A percentile compares a stretch with the other conserved stretches of the same genome.
phyloP scores from a whole-genome alignment of 768 basidiomycete species.

The Lentinus tigrinus region DNA sequence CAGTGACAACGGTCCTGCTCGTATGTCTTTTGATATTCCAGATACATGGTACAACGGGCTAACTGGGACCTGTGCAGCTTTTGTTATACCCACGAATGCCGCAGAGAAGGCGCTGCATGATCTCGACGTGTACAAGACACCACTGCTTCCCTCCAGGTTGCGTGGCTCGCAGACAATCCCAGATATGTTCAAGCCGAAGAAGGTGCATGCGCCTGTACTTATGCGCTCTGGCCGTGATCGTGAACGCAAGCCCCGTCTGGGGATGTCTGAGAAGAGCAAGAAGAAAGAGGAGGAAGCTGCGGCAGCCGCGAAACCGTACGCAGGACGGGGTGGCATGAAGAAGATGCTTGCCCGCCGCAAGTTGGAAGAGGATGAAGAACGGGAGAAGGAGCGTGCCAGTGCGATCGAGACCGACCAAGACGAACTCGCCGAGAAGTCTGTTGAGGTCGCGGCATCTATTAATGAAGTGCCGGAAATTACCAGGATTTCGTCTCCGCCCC shows the following conservation, averaged over 20 bases:
- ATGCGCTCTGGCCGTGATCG: slow-evolving; percentile 67
- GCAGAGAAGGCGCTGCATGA: slow-evolving; percentile 71
- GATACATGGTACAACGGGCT: not conserved
- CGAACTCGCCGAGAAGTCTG: slow-evolving; percentile 29
- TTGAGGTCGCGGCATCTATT: slow-evolving; percentile 15
- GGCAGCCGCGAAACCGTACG: slow-evolving; percentile 69
- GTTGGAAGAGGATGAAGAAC: slow-evolving; percentile 52
- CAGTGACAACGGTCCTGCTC: slow-evolving; percentile 3
- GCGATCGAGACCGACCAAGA: slow-evolving; percentile 33
- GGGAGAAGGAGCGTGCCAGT: slow-evolving; percentile 31
- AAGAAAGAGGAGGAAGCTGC: slow-evolving; percentile 34
- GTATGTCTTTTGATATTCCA: not conserved
- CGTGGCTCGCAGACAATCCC: slow-evolving; percentile 47
- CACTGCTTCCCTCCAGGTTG: slow-evolving; percentile 64
- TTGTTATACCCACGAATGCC: slow-evolving; percentile 40
- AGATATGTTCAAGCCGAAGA: slow-evolving; percentile 62
- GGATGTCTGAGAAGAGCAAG: slow-evolving; percentile 35
- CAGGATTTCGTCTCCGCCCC: slow-evolving; percentile 13
- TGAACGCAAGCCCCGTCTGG: slow-evolving; percentile 45
- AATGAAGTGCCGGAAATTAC: slow-evolving; percentile 14
- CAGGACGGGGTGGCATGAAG: slow-evolving; percentile 77
- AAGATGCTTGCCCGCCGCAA: slow-evolving; percentile 66
- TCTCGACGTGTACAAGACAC: slow-evolving; percentile 77
- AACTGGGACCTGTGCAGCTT: not conserved
- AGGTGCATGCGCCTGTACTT: slow-evolving; percentile 41